Percentiles rank a stretch among this genome's conserved stretches.
Conservation (phyloP, 2,329 filamentous ascomycete species). For the Sporothrix luriei region DNA sequence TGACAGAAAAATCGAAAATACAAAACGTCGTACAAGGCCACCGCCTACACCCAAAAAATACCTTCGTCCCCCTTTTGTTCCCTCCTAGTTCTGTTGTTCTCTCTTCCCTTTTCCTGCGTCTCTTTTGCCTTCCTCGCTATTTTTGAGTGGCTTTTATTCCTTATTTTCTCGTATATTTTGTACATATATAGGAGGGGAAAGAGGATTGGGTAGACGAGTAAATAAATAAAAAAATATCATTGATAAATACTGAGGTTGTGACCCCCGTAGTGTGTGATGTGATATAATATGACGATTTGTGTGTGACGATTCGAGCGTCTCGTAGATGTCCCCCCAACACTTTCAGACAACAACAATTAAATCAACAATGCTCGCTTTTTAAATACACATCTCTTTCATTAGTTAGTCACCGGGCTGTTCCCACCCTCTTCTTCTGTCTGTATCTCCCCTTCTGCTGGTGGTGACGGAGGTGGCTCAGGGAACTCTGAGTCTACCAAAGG, state of each 20-base stretch:
- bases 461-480: conserved; percentile 38
- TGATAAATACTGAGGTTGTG: conserved; percentile 19
- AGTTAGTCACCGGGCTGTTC: neutral
- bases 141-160: conserved; percentile 17
- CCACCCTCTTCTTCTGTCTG: neutral
- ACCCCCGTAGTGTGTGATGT: neutral
- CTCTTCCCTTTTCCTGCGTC: conserved; percentile 1
- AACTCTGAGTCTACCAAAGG: conserved; percentile 43
- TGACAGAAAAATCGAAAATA: conserved; percentile 33
- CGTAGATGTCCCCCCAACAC: neutral
- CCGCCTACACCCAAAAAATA: conserved; percentile 35
- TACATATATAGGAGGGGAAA: conserved; percentile 38
- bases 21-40: conserved; percentile 20
- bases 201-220: conserved; percentile 33
- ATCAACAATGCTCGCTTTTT: conserved; percentile 1
- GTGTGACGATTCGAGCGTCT: neutral
- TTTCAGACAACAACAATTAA: neutral
- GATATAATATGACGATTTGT: neutral
- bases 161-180: conserved; percentile 33
- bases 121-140: neutral
- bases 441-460: neutral
- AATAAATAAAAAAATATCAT: conserved; percentile 33
- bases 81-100: conserved; percentile 18
- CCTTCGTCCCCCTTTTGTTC: conserved; percentile 30
- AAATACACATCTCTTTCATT: neutral